Evolutionary conservation across 2,329 filamentous ascomycete genomes (phyloP).

Genomic region (Eutypa lata): DNA sequence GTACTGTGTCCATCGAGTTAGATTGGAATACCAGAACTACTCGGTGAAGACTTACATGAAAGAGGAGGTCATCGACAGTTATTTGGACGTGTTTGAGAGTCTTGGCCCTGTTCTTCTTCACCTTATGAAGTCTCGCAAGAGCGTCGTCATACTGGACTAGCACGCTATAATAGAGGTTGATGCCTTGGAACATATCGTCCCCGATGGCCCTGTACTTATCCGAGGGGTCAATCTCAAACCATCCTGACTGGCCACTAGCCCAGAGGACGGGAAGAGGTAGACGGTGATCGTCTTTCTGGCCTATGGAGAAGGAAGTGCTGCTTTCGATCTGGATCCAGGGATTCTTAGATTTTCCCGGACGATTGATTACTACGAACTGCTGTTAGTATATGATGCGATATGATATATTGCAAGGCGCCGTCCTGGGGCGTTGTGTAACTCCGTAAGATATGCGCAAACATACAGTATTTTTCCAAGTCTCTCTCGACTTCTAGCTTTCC

Average conservation of each 20-base stretch:
- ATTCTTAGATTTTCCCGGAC: conserved; percentile 22
- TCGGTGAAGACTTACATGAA: conserved; percentile 27
- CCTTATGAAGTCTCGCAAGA: conserved; percentile 27
- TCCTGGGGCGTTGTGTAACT: too few species aligned
- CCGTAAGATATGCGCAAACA: conserved; percentile 14
- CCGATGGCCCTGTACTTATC: conserved; percentile 54
- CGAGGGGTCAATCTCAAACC: conserved; percentile 65
- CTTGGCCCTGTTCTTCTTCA: conserved; percentile 30
- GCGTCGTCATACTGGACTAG: conserved; percentile 51
- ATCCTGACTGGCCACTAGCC: conserved; percentile 63
- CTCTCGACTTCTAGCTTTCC: conserved; percentile 54
- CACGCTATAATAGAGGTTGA: conserved; percentile 61
- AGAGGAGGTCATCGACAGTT: conserved; percentile 30
- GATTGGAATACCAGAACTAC: background rate
- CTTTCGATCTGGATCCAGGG: conserved; percentile 54
- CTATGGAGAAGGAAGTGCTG: conserved; percentile 50
- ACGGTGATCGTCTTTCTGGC: conserved; percentile 41
- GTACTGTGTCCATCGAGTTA: conserved; percentile 35
- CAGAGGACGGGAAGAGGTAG: conserved; percentile 58
- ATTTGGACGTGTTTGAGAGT: conserved; percentile 23
- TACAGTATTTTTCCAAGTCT: conserved; percentile 37
- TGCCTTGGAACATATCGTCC: conserved; percentile 59
- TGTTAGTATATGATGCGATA: background rate
- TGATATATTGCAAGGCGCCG: background rate
- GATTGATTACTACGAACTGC: conserved; percentile 29